Base-by-base conservation (phyloP, 805 yeast genomes). In the Metschnikowia drakensbergensis region DNA sequence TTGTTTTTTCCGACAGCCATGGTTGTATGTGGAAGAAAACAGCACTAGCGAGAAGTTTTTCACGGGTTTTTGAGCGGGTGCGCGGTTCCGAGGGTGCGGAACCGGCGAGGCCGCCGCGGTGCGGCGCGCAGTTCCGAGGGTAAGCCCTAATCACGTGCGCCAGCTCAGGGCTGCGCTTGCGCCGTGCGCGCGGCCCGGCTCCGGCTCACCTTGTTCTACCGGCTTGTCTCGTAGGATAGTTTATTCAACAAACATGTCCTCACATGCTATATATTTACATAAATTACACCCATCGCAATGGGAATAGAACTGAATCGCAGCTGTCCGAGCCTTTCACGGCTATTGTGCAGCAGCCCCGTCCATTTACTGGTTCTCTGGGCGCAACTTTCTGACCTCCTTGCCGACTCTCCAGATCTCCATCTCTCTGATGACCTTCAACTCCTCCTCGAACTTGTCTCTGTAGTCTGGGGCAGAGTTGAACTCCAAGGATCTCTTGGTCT, bases 331-430 rank as follows among this genome's bases (percentile, higher is more conserved):
- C 76, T 61, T 71, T 71, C 75, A 47, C 43, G 47, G 60, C 70
- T 74, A 70, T 67, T 63, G 50, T 25, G 50, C 44, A 43, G 52
- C 53, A 44, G 22, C 30, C 8, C 25, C 30, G 46, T 41, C 43
- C 37, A 37, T 35, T 77, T 87, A 91, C 74, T 86, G 83, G 94
- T 94, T 92, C 81, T 94, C 99, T 67, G 99, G 99, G 80, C 99
- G 91, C 74, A 94, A 85, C 80, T 94, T 94, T 85, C 99, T 92
- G 62, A 94, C 99, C 82, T 94, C 98, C 82, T 92, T 92, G 71
- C 99, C 99, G 63, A 94, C 99, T 70, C 74, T 87, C 99, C 99
- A 94, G 92, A 94, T 94, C 82, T 94, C 99, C 86, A 94, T 90
- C 70, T 80, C 80, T 82, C 98, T 89, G 81, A 94, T 92, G 69